Conservation (phyloP, 176 grass and related monocot species). For the Carex littledalei region DNA sequence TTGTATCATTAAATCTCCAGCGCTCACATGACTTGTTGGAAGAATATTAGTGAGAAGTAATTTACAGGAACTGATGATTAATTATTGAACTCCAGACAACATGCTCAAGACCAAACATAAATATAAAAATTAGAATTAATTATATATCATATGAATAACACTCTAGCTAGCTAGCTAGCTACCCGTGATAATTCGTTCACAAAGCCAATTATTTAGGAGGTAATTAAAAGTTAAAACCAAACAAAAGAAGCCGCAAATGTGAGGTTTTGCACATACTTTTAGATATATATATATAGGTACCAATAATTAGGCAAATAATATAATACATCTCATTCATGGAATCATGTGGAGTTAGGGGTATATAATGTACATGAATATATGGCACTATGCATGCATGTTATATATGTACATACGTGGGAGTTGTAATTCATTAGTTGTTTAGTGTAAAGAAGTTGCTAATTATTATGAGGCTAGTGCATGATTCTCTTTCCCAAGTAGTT, state of each 20-base stretch:
- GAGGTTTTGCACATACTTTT: background rate
- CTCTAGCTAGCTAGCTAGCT: background rate
- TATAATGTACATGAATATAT: background rate
- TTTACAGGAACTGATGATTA: background rate
- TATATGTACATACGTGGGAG: background rate
- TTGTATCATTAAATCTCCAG: background rate
- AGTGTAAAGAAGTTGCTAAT: conserved; percentile 12
- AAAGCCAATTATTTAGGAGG: background rate
- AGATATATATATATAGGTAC: background rate
- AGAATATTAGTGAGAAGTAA: background rate
- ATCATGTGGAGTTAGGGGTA: conserved; percentile 12
- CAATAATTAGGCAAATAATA: conserved; percentile 7
- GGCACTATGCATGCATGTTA: conserved; percentile 15
- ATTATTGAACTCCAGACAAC: background rate
- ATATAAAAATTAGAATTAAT: background rate
- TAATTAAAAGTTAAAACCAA: background rate
- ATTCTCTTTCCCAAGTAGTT: conserved; percentile 11
- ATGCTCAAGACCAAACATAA: background rate
- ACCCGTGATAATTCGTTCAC: background rate
- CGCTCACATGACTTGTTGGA: conserved; percentile 6
- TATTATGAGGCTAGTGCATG: background rate
- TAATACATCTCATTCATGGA: background rate
- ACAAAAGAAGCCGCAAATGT: conserved; percentile 12
- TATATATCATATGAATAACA: background rate
- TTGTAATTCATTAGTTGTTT: conserved; percentile 4